Percentiles rank a stretch among this genome's conserved stretches.
These are phyloP conservation scores for Canariomyces notabilis DNA, from an alignment of 2,329 filamentous ascomycete genomes.

Conservation along the genomic window DNA sequence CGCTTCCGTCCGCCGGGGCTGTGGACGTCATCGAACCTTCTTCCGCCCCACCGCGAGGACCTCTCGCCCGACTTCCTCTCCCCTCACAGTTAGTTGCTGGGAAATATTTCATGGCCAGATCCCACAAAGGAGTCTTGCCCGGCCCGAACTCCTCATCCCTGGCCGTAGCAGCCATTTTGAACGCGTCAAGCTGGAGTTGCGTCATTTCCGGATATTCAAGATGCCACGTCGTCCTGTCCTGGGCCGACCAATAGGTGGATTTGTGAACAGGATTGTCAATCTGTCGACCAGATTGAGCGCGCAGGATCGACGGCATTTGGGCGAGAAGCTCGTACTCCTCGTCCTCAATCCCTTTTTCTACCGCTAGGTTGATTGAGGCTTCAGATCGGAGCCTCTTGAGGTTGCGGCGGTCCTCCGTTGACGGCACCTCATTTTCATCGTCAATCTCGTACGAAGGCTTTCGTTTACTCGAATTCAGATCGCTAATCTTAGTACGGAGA, in stretches of 20 bases:
- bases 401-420: constrained; percentile 38
- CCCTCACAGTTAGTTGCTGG: constrained; percentile 37
- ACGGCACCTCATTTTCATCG: constrained; percentile 43
- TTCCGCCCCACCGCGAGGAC: background rate
- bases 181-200: constrained; percentile 52
- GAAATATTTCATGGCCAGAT: constrained; percentile 54
- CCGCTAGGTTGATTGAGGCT: constrained; percentile 34
- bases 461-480: constrained; percentile 49
- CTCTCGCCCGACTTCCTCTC: constrained; percentile 2
- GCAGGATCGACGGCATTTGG: constrained; percentile 45
- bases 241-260: constrained; percentile 51
- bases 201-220: constrained; percentile 61
- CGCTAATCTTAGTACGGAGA: constrained; percentile 22
- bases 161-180: constrained; percentile 45
- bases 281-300: constrained; percentile 48
- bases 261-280: constrained; percentile 55
- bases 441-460: constrained; percentile 49
- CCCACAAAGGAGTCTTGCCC: constrained; percentile 48
- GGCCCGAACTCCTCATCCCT: constrained; percentile 51
- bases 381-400: constrained; percentile 55
- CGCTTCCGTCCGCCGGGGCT: constrained; percentile 9
- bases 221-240: constrained; percentile 53
- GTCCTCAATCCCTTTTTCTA: constrained; percentile 31
- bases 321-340: constrained; percentile 45
- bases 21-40: constrained; percentile 12